phyloP scores from a whole-genome alignment of 495 filamentous ascomycete genomes.

The Neurospora sp. region DNA sequence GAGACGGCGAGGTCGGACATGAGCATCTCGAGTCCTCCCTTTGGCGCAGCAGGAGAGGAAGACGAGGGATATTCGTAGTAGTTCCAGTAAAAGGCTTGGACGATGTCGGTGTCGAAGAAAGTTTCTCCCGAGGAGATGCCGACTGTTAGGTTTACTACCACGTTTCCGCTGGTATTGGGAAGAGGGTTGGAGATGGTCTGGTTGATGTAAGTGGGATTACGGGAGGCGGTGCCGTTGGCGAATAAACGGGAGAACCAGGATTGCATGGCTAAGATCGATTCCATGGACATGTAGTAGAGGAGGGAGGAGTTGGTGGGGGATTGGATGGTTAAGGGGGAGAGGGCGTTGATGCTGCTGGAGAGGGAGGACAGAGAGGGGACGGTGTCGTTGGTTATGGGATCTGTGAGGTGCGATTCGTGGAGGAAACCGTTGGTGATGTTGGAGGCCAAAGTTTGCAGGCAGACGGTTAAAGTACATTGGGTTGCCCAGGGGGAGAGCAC shows the following conservation, averaged over 20 bases:
- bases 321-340: neutral
- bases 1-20: slow-evolving; percentile 7
- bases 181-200: slow-evolving; percentile 2
- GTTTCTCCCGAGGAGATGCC: slow-evolving; percentile 16
- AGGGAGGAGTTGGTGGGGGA: neutral
- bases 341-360: neutral
- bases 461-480: slow-evolving; percentile 12
- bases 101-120: slow-evolving; percentile 19
- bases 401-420: slow-evolving; percentile 4
- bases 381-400: slow-evolving; percentile 2
- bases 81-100: slow-evolving; percentile 21
- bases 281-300: slow-evolving; percentile 4
- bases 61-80: slow-evolving; percentile 16
- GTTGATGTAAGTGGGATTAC: slow-evolving; percentile 3
- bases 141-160: slow-evolving; percentile 17
- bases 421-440: slow-evolving; percentile 8
- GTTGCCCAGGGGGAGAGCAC: slow-evolving; percentile 12
- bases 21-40: slow-evolving; percentile 12
- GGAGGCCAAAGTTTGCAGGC: slow-evolving; percentile 8
- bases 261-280: slow-evolving; percentile 9
- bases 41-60: neutral
- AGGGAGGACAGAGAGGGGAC: neutral
- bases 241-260: slow-evolving; percentile 13
- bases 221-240: slow-evolving; percentile 9
- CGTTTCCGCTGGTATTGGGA: neutral